Conservation (phyloP, 805 yeast species). For the Yarrowia sp. region DNA sequence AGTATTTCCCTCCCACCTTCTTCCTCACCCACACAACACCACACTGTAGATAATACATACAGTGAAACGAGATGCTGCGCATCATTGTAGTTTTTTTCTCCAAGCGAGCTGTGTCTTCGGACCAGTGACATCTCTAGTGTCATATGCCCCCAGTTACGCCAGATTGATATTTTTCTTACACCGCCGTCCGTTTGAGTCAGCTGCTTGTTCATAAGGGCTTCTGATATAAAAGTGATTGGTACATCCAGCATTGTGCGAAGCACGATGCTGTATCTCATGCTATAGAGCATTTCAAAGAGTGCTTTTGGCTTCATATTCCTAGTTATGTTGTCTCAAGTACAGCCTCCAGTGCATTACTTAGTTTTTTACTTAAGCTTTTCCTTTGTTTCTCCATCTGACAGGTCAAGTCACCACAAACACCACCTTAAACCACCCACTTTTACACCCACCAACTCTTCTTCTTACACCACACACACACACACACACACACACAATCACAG, state of each 20-base stretch:
- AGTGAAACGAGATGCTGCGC: neutral
- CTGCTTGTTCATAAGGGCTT: conserved; percentile 19
- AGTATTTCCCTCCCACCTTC: neutral
- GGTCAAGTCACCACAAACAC: too few species aligned
- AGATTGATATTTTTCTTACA: conserved; percentile 25
- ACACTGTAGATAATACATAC: conserved; percentile 1
- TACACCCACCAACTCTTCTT: too few species aligned
- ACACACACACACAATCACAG: too few species aligned
- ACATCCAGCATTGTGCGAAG: neutral
- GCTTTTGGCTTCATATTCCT: too few species aligned
- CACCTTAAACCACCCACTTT: too few species aligned
- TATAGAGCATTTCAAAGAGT: too few species aligned
- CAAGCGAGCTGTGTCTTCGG: conserved; percentile 24
- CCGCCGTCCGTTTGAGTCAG: conserved; percentile 27
- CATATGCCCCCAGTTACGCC: conserved; percentile 26
- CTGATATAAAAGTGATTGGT: conserved; percentile 25
- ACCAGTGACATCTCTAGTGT: conserved; percentile 10
- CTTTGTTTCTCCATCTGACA: too few species aligned
- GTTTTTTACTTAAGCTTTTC: too few species aligned
- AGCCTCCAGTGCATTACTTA: too few species aligned
- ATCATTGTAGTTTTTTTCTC: neutral
- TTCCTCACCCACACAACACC: neutral
- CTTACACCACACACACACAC: too few species aligned
- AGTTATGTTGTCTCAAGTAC: too few species aligned
- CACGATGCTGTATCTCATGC: too few species aligned